Base-by-base conservation (phyloP, 2,329 filamentous ascomycete genomes). In the Stachybotrys echinatus region DNA sequence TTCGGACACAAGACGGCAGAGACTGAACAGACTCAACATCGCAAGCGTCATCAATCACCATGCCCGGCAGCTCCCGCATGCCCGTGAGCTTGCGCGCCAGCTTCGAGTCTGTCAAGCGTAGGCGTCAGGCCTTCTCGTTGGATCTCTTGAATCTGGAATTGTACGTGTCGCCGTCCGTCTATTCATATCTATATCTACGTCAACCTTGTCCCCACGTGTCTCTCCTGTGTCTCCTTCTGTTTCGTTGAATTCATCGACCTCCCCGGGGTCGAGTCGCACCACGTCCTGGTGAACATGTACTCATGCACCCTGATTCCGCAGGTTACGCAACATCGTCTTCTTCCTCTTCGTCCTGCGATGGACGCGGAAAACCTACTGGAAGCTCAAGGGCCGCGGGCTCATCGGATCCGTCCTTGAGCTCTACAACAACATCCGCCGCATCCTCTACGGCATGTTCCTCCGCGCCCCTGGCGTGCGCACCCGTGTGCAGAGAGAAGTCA, bases 271-370 rank as follows among this genome's bases (percentile, higher is more conserved):
- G n/a, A n/a, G n/a, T n/a, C n/a, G n/a, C n/a, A n/a, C n/a, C n/a
- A n/a, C n/a, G n/a, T n/a, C 27, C 10, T 34, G 10, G 27, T 8
- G 14, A 14, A 34, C 27, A 34, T 8, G 10, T 34, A 14, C 27
- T 34, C 10, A 34, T 14, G 10, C 14, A 34, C 2, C 27, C 10
- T 34, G 27, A 34, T 34, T 14, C 27, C 27, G 14, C 27, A 56
- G 55, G 92, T 64, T 96, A 54, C 88, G 89, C 49, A 95, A 96
- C 66, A 75, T 96, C 52, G 75, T 97, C 60, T 95, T 97, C 69
- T 77, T 92, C 64, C 80, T 95, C 59, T 96, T 97, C 72, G 67
- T 96, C 52, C 74, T 95, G 45, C 87, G 92, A 65, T 88, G 91
- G 77, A 81, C 87, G 27, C 88, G 90, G 57, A 88, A 87, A 62